Base-by-base conservation (phyloP, 2,329 filamentous ascomycete species). In the Aspergillus sp. region DNA sequence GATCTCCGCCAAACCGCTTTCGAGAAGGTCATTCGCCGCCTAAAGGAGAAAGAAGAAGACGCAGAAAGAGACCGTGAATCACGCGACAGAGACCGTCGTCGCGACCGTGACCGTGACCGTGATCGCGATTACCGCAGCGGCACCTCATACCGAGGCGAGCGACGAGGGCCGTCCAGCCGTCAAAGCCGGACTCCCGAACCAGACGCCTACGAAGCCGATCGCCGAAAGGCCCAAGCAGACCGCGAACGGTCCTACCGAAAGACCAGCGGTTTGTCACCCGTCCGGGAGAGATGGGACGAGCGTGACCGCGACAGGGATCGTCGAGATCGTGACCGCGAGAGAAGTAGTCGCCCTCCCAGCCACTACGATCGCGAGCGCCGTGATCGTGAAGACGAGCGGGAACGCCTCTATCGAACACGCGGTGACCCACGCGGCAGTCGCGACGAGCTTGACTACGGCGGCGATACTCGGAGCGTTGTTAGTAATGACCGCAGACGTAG, bases 201-300 rank as follows among this genome's bases (percentile, higher is more conserved):
- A 57, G 93, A 99, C 77, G 86, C 91, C 18, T 99, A 99, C 74
- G 95, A 98, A 76, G 95, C 93, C 59, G 95, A 99, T 72, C 87
- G 95, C 64, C 89, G 92, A 68, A 95, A 93, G 74, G 93, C 93
- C 43, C 93, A 95, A 70, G 92, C 93, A 57, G 93, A 96, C 71
- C 89, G 96, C 48, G 96, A 98, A 77, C 89, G 93, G 64, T 93
- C 96, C 67, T 96, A 96, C 76, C 88, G 91, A 73, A 96, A 95
- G 77, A 86, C 86, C 77, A 89, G 88, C 63, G 79, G 84, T 66
- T 70, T 84, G 62, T 80, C 83, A 65, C 83, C 83, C 17, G 61
- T 70, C n/a, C 71, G 70, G 18, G 74, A 75, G 36, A 65, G 72
- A 48, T 68, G 70, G 7, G 71, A 74, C 30, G 73, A 75, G n/a